phyloP scores from a whole-genome alignment of 768 basidiomycete genomes.

The Tricholoma flavovirens region DNA sequence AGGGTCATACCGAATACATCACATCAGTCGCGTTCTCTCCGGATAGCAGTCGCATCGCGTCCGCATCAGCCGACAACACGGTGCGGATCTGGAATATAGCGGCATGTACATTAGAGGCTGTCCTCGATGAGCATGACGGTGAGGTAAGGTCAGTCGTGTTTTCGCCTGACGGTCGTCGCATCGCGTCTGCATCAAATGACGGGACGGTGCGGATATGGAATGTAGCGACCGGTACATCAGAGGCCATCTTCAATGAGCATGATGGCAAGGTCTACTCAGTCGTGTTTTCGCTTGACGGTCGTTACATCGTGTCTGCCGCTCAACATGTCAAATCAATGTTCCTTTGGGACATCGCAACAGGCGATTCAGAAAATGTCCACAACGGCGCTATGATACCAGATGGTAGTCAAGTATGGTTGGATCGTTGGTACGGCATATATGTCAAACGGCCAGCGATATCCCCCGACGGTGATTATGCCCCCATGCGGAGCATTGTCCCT shows the following conservation, averaged over 20 bases:
- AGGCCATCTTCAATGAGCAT: constrained; percentile 1
- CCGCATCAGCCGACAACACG: constrained; percentile 21
- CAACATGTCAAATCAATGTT: constrained; percentile 7
- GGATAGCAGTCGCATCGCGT: constrained; percentile 20
- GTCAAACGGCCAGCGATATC: background rate
- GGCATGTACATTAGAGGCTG: background rate
- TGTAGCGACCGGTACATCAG: background rate
- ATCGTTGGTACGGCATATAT: background rate
- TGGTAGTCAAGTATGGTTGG: background rate
- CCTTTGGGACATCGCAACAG: constrained; percentile 17
- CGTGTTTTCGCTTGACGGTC: constrained; percentile 11
- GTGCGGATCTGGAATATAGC: constrained; percentile 24
- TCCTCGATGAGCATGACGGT: constrained; percentile 10
- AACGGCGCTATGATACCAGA: background rate
- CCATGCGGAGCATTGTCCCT: background rate
- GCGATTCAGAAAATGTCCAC: background rate
- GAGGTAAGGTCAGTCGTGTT: constrained; percentile 18
- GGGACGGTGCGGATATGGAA: constrained; percentile 19
- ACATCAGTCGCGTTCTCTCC: constrained; percentile 20
- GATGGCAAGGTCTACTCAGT: constrained; percentile 6
- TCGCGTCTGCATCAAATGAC: constrained; percentile 18
- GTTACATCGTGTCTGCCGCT: background rate
- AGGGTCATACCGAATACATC: constrained; percentile 7
- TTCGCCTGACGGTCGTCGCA: constrained; percentile 19
- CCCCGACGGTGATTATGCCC: background rate